Conservation (phyloP, 257 asterid genomes). For the Eucommia ulmoides region DNA sequence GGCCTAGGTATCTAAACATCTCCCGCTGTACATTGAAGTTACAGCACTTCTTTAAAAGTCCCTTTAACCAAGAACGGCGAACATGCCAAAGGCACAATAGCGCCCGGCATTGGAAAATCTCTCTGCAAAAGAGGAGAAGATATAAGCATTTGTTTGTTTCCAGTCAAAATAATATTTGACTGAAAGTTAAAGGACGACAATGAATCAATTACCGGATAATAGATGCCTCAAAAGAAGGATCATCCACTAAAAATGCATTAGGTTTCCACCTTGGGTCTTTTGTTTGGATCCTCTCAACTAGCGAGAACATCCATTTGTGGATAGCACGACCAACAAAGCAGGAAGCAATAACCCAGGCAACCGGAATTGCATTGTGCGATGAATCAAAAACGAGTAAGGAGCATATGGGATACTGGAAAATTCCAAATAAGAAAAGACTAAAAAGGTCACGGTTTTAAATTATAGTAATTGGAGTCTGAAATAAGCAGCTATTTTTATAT, state of each 20-base stretch:
- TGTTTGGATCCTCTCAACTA: slow-evolving; percentile 24
- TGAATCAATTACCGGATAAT: slow-evolving; percentile 18
- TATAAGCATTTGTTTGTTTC: not conserved
- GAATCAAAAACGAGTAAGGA: slow-evolving; percentile 34
- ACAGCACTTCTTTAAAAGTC: slow-evolving; percentile 25
- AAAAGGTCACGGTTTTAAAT: not conserved
- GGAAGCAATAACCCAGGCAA: slow-evolving; percentile 34
- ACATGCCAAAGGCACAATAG: slow-evolving; percentile 36
- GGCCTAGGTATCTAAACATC: slow-evolving; percentile 40
- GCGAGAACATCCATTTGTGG: slow-evolving; percentile 25
- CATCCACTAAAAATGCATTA: slow-evolving; percentile 29
- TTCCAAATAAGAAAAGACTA: slow-evolving; percentile 8
- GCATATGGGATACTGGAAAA: slow-evolving; percentile 24
- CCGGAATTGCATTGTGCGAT: slow-evolving; percentile 30
- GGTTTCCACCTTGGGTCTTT: slow-evolving; percentile 39
- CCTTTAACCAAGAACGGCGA: slow-evolving; percentile 38
- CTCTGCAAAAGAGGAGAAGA: slow-evolving; percentile 17
- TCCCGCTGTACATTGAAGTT: slow-evolving; percentile 34
- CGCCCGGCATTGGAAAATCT: slow-evolving; percentile 32
- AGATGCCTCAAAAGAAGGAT: slow-evolving; percentile 25
- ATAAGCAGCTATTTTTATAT: too few species aligned
- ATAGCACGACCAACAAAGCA: slow-evolving; percentile 17
- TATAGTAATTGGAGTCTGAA: not conserved
- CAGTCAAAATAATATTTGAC: not conserved
- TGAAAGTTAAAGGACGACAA: not conserved